A percentile compares a stretch with the other conserved stretches of the same genome.
Evolutionary conservation across 495 filamentous ascomycete genomes (phyloP).

Genomic region (Penicillium subrubescens): DNA sequence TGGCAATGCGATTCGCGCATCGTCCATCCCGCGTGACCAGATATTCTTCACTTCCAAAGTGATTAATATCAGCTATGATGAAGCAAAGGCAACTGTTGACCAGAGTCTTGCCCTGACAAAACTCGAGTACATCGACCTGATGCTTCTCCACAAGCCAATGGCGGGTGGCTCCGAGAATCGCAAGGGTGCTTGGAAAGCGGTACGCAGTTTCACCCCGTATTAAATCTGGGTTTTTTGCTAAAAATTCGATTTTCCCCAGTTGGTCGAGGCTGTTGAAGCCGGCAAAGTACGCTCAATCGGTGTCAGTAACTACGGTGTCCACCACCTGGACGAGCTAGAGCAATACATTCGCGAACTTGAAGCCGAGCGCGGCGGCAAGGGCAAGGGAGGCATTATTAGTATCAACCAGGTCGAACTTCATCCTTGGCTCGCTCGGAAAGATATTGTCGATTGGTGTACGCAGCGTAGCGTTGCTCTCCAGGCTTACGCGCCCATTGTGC

Average conservation of each 20-base stretch:
- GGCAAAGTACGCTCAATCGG: slow-evolving; percentile 63
- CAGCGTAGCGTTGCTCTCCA: slow-evolving; percentile 59
- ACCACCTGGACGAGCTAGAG: slow-evolving; percentile 65
- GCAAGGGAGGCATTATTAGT: slow-evolving; percentile 51
- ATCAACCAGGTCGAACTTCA: slow-evolving; percentile 74
- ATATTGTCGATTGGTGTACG: slow-evolving; percentile 57
- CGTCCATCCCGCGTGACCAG: slow-evolving; percentile 54
- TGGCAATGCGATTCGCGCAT: slow-evolving; percentile 54
- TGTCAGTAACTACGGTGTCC: slow-evolving; percentile 68
- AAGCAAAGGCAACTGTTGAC: slow-evolving; percentile 56
- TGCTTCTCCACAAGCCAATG: slow-evolving; percentile 66
- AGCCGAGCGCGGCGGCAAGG: slow-evolving; percentile 31
- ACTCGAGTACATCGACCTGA: slow-evolving; percentile 66
- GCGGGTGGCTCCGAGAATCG: slow-evolving; percentile 58
- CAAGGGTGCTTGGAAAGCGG: slow-evolving; percentile 62
- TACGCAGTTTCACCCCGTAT: neutral
- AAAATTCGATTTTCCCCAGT: slow-evolving; percentile 11
- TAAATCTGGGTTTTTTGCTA: too few species aligned
- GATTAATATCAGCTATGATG: slow-evolving; percentile 56
- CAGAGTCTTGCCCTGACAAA: slow-evolving; percentile 55
- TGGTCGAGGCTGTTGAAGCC: slow-evolving; percentile 64
- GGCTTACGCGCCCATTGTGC: slow-evolving; percentile 66
- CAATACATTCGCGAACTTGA: slow-evolving; percentile 22
- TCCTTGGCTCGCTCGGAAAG: slow-evolving; percentile 64
- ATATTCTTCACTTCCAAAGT: slow-evolving; percentile 73